Evolutionary conservation across 2,329 filamentous ascomycete species (phyloP).

Genomic region (Diplodia seriata): DNA sequence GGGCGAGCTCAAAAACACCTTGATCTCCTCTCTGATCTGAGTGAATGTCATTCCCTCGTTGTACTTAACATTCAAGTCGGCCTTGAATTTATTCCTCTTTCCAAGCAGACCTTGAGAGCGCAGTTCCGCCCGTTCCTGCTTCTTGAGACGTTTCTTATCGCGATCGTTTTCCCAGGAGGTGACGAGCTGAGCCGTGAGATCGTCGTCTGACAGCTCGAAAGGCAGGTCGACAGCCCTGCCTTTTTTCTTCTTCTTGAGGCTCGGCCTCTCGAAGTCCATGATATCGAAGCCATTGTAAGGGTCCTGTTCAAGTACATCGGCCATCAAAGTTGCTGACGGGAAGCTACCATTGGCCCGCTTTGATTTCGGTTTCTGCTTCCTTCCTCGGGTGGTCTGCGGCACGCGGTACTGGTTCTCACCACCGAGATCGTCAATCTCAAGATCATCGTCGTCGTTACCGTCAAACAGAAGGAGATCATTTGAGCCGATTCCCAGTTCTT

Average conservation of each 20-base stretch:
- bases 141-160: slow-evolving; percentile 55
- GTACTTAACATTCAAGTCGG: slow-evolving; percentile 72
- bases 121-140: slow-evolving; percentile 56
- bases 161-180: slow-evolving; percentile 54
- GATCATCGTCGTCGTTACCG: slow-evolving; percentile 52
- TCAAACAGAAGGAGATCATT: slow-evolving; percentile 66
- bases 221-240: slow-evolving; percentile 62
- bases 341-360: slow-evolving; percentile 45
- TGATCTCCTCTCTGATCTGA: slow-evolving; percentile 75
- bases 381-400: slow-evolving; percentile 1
- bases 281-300: slow-evolving; percentile 77
- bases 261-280: slow-evolving; percentile 80
- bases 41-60: slow-evolving; percentile 72
- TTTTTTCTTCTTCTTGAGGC: slow-evolving; percentile 69
- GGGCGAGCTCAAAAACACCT: slow-evolving; percentile 69
- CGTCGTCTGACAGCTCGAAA: slow-evolving; percentile 54
- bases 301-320: slow-evolving; percentile 64
- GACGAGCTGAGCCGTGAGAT: slow-evolving; percentile 50
- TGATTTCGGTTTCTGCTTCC: slow-evolving; percentile 16
- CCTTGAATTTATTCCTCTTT: slow-evolving; percentile 51
- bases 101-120: slow-evolving; percentile 54
- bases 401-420: not conserved
- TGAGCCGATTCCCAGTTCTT: slow-evolving; percentile 67
- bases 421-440: slow-evolving; percentile 33
- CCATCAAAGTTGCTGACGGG: slow-evolving; percentile 62